Percentiles rank a stretch among this genome's conserved stretches.
Conservation (phyloP, 495 filamentous ascomycete species). For the Penicillium bialowiezense region DNA sequence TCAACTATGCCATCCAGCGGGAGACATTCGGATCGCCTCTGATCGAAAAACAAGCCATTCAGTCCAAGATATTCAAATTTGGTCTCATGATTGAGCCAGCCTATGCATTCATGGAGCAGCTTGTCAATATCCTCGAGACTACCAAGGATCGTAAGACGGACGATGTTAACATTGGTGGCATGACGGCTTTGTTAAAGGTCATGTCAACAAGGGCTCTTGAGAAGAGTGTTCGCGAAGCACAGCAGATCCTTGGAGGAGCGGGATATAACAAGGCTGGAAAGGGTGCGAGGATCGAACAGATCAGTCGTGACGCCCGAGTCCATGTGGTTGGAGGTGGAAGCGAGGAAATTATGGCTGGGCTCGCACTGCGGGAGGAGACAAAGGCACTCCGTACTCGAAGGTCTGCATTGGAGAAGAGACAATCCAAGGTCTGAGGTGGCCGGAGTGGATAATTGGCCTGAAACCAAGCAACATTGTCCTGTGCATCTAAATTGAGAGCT, state of each 20-base stretch:
- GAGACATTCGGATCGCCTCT: conserved; percentile 49
- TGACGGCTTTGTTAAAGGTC: conserved; percentile 51
- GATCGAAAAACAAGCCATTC: conserved; percentile 44
- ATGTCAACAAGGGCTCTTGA: conserved; percentile 54
- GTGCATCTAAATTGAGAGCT: too few species aligned
- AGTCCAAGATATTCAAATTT: conserved; percentile 48
- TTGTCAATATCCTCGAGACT: conserved; percentile 43
- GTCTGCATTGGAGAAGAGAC: conserved; percentile 29
- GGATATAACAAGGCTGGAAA: conserved; percentile 53
- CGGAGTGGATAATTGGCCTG: too few species aligned
- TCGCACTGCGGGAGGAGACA: conserved; percentile 46
- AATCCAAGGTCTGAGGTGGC: conserved; percentile 27
- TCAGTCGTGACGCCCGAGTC: conserved; percentile 54
- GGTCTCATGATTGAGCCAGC: conserved; percentile 49
- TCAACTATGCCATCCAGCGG: conserved; percentile 45
- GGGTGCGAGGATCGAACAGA: conserved; percentile 53
- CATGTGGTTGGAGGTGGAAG: conserved; percentile 58
- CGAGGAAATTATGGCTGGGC: conserved; percentile 55
- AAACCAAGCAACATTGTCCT: too few species aligned
- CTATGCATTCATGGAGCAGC: conserved; percentile 48
- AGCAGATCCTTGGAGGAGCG: conserved; percentile 59
- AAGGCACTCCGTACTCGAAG: conserved; percentile 35
- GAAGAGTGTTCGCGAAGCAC: conserved; percentile 55
- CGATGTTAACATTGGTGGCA: conserved; percentile 45
- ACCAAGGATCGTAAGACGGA: conserved; percentile 33